phyloP scores from a whole-genome alignment of 2,329 filamentous ascomycete genomes.

The Zymoseptoria tritici region DNA sequence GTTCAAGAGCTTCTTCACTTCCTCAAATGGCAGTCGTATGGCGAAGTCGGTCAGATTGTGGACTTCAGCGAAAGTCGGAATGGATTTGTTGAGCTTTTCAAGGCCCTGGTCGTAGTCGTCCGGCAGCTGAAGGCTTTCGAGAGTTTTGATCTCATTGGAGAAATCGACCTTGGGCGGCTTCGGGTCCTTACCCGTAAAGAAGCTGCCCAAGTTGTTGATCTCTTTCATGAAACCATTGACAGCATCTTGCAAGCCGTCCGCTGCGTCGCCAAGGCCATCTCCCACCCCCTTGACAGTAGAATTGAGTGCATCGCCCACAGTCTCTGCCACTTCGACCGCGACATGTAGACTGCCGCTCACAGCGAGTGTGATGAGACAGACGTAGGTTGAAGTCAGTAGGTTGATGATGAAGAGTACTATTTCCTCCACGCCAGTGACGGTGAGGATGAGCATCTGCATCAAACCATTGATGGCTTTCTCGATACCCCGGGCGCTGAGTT shows the following conservation, averaged over 20 bases:
- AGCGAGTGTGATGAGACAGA: conserved; percentile 79
- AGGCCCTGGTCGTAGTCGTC: conserved; percentile 62
- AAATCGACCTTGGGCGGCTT: conserved; percentile 56
- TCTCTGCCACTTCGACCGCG: conserved; percentile 55
- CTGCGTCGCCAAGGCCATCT: conserved; percentile 43
- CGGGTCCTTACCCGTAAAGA: conserved; percentile 34
- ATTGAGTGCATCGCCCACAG: conserved; percentile 55
- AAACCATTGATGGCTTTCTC: conserved; percentile 73
- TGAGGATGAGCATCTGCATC: conserved; percentile 69
- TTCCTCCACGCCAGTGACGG: conserved; percentile 74
- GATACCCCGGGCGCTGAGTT: conserved; percentile 70
- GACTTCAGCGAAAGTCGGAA: conserved; percentile 77
- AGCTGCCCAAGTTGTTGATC: conserved; percentile 36
- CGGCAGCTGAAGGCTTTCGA: conserved; percentile 64
- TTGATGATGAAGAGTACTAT: conserved; percentile 90
- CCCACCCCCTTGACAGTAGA: conserved; percentile 52
- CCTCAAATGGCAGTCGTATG: conserved; percentile 71
- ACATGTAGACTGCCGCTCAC: conserved; percentile 71
- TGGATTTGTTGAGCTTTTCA: conserved; percentile 63
- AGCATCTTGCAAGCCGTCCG: conserved; percentile 36
- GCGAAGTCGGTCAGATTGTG: conserved; percentile 71
- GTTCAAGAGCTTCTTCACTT: conserved; percentile 68
- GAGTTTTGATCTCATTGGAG: conserved; percentile 53
- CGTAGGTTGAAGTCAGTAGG: conserved; percentile 81
- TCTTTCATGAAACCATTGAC: conserved; percentile 53